A percentile compares a stretch with the other conserved stretches of the same genome.
Evolutionary conservation across 2,329 filamentous ascomycete genomes (phyloP).

Genomic region (Aspergillus novoparasiticus): DNA sequence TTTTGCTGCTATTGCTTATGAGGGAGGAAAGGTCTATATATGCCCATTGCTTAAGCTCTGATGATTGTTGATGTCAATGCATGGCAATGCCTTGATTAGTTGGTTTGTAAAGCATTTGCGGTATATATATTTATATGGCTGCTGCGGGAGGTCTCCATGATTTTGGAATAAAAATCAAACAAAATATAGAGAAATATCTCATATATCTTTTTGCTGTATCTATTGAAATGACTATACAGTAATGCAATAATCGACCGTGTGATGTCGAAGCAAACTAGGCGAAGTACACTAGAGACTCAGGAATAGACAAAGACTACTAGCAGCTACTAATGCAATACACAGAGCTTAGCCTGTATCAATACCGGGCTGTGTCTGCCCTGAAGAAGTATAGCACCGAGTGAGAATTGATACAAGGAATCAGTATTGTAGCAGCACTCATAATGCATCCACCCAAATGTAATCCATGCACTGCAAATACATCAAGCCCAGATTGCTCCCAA

Average conservation of each 20-base stretch:
- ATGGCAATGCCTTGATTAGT: not conserved
- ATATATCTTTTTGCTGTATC: not conserved
- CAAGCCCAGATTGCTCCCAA: too few species aligned
- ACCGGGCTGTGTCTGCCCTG: too few species aligned
- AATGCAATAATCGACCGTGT: not conserved
- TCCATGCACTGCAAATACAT: too few species aligned
- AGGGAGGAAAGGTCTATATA: not conserved
- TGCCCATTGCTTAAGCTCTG: not conserved
- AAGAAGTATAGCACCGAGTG: too few species aligned
- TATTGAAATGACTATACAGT: not conserved
- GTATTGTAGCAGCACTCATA: too few species aligned
- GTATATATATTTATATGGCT: not conserved
- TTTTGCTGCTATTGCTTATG: not conserved
- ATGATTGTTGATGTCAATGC: not conserved
- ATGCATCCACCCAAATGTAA: too few species aligned
- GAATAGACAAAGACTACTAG: too few species aligned
- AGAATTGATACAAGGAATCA: too few species aligned
- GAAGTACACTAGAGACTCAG: not conserved
- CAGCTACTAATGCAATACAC: too few species aligned
- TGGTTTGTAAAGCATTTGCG: not conserved
- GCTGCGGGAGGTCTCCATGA: not conserved
- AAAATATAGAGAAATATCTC: not conserved
- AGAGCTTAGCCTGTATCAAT: too few species aligned
- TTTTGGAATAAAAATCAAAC: not conserved
- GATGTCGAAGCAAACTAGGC: not conserved